phyloP scores from a whole-genome alignment of 2,329 filamentous ascomycete species.

The Aureobasidium sp. region DNA sequence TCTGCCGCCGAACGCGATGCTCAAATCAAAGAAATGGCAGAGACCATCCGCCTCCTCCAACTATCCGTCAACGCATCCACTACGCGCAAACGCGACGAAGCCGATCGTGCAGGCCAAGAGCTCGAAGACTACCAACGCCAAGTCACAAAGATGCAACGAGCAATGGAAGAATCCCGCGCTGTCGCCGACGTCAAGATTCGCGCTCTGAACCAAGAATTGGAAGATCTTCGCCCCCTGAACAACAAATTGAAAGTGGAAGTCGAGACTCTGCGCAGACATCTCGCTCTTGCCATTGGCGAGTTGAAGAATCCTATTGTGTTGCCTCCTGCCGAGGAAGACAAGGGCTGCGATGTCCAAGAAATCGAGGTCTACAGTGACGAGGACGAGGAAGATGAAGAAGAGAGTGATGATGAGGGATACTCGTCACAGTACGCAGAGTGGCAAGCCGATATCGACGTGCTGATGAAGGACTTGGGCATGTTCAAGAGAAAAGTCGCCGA shows the following conservation, averaged over 20 bases:
- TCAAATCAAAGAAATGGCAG: constrained; percentile 89
- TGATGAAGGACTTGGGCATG: constrained; percentile 71
- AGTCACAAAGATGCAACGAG: constrained; percentile 80
- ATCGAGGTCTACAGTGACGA: constrained; percentile 34
- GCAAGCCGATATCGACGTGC: constrained; percentile 77
- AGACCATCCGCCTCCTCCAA: constrained; percentile 83
- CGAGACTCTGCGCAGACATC: constrained; percentile 77
- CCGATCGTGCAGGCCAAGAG: constrained; percentile 67
- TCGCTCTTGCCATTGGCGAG: constrained; percentile 77
- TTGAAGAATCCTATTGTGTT: constrained; percentile 84
- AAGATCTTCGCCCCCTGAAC: constrained; percentile 41
- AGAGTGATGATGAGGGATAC: constrained; percentile 42
- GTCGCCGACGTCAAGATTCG: constrained; percentile 92
- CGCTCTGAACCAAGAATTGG: constrained; percentile 54
- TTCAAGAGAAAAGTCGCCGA: constrained; percentile 83
- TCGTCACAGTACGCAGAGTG: constrained; percentile 36
- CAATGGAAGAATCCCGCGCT: constrained; percentile 91
- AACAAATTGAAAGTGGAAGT: constrained; percentile 64
- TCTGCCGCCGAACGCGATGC: constrained; percentile 89
- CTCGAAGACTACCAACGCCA: constrained; percentile 92
- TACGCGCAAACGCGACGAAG: constrained; percentile 65
- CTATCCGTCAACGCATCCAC: constrained; percentile 55
- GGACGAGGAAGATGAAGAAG: constrained; percentile 50
- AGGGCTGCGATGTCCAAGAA: background rate
- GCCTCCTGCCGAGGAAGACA: constrained; percentile 34